Base-by-base conservation (phyloP, 345 rosid species). In the Stellera chamaejasme region DNA sequence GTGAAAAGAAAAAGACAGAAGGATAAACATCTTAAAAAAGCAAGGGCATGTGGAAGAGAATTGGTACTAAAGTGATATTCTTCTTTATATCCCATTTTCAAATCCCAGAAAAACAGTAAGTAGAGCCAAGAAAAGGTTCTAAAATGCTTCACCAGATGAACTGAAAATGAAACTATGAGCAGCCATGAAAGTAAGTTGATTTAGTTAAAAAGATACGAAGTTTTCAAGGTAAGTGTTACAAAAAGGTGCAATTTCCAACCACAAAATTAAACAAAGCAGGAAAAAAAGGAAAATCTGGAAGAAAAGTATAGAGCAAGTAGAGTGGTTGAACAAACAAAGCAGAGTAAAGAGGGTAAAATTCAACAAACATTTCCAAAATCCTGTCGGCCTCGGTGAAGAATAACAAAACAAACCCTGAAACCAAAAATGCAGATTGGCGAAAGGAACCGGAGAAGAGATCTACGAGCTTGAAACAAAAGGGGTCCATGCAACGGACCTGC, bases 41-140 rank as follows among this genome's bases (percentile, higher is more conserved):
- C 62, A 71, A 16, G 39, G 39, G 39, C 39, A 70, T 39, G 50
- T 45, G 11, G 59, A 50, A 69, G 62, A 54, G 66, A 66, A 75
- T 63, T 69, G 79, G 5, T 32, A 75, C 66, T 66, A 68, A 70
- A 70, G 52, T 71, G 63, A 50, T 43, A 66, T 55, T 58, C 32
- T 61, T 76, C 72, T 50, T 58, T 65, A 51, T 45, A 73, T 52
- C 63, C 72, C 55, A 75, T 66, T 66, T 43, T 19, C 72, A 60
- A 60, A 23, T 60, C 72, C 54, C 49, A 55, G 19, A 50, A 63
- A 49, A 70, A 57, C 27, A 58, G 46, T 50, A 43, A 52, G 10
- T 14, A 8, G 10, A 59, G 45, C 50, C 52, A 50, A 39, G 57
- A 55, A 60, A 51, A 55, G 23, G 23, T 19, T 19, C 39, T 32